phyloP scores from a whole-genome alignment of 129 eudicot species.

The Chrysanthemum seticuspe region DNA sequence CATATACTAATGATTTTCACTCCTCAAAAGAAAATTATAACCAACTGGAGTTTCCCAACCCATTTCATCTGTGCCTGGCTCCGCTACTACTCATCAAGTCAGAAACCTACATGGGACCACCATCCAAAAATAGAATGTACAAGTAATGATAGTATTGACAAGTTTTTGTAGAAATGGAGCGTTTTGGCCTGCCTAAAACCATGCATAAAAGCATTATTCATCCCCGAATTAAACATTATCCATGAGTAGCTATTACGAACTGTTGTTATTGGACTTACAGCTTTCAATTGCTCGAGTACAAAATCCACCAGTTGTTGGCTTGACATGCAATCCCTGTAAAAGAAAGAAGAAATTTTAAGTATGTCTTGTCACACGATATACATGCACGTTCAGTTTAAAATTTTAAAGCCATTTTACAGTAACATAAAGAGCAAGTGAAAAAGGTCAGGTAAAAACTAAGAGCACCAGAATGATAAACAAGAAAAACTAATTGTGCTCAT shows the following conservation, averaged over 20 bases:
- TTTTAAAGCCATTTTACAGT: too few relatives aligned
- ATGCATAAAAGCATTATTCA: neutral
- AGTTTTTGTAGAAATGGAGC: neutral
- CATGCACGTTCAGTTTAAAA: too few relatives aligned
- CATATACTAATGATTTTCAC: neutral
- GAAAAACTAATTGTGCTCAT: too few relatives aligned
- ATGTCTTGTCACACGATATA: too few relatives aligned
- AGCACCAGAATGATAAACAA: too few relatives aligned
- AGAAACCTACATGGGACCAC: neutral
- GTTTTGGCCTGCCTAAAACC: neutral
- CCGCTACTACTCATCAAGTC: neutral
- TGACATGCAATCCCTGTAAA: slow-evolving; percentile 89
- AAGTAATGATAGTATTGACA: neutral
- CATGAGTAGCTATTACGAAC: neutral
- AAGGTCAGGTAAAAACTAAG: too few relatives aligned
- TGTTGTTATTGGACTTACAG: slow-evolving; percentile 48
- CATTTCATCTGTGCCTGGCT: neutral
- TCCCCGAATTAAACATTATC: neutral
- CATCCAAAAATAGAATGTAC: neutral
- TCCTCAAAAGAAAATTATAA: neutral
- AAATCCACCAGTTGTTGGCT: slow-evolving; percentile 91
- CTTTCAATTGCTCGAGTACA: slow-evolving; percentile 50
- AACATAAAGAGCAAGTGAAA: too few relatives aligned
- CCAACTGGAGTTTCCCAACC: neutral
- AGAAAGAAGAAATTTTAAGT: neutral